Evolutionary conservation across 352 stramenopile species (phyloP), one percentile per base, ranked within the genome.

Genomic region (Globisporangium heterothallicum): DNA sequence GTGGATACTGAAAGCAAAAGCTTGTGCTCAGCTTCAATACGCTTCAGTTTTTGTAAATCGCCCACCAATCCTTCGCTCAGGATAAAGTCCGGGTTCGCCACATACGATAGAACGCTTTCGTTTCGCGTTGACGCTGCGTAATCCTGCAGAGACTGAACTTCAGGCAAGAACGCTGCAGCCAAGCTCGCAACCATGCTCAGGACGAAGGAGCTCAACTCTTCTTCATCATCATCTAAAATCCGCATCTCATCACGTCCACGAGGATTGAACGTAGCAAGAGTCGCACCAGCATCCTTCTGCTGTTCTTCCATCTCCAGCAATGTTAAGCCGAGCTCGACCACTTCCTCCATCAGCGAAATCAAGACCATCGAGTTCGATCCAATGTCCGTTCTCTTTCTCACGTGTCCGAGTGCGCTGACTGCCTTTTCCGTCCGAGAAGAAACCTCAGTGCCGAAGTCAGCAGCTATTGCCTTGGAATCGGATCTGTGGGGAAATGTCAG

Each of bases 1-100:
- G 63, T 71, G 25, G 58, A 61, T 9, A 90, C 16, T 0, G 79
- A 88, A 6, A 90, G 59, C 12, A 87, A n/a, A 13, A 83, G 35
- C n/a, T 63, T 59, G 41, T 74, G 80, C n/a, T 86, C 68, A 5
- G 47, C 24, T 24, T 76, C 66, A 42, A 90, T 59, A 25, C 65
- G 69, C 27, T 66, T 49, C 13, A 84, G 45, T 46, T 68, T 70
- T 30, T 72, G 64, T 6, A 90, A 50, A 61, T 83, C 72, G 13
- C n/a, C 27, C 6, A 78, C 34, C 14, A 82, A 27, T 36, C 19
- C 18, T 30, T 74, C 44, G 21, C n/a, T 68, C 42, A 73, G 2
- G 52, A 68, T 35, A 56, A 64, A 80, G 9, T 59, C 53, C 18
- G 57, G n/a, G 21, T 43, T 76, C 6, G 45, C 34, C 4, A 63